phyloP scores from a whole-genome alignment of 2,329 filamentous ascomycete genomes.

The Chlorencoelia australis region DNA sequence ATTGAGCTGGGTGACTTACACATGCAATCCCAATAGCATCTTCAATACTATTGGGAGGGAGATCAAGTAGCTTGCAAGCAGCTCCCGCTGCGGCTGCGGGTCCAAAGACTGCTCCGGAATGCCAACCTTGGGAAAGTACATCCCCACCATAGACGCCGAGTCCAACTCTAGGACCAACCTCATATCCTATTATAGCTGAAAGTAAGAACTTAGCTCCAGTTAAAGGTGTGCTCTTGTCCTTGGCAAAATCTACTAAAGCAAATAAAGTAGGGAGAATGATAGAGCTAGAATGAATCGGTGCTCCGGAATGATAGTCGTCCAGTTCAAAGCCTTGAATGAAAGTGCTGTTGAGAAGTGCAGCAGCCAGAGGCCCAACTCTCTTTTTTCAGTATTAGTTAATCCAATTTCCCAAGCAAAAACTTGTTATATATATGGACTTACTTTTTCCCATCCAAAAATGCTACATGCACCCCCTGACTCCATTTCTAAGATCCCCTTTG shows the following conservation, averaged over 20 bases:
- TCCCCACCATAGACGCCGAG: constrained; percentile 30
- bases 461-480: constrained; percentile 26
- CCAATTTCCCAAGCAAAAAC: neutral
- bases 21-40: constrained; percentile 18
- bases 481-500: constrained; percentile 25
- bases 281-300: constrained; percentile 31
- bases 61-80: constrained; percentile 11
- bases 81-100: constrained; percentile 12
- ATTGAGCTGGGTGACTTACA: no score
- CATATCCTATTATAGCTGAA: constrained; percentile 31
- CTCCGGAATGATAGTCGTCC: constrained; percentile 33
- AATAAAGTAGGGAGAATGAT: constrained; percentile 33
- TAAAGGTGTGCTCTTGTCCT: neutral
- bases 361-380: constrained; percentile 30
- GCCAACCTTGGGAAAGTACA: constrained; percentile 19
- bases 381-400: constrained; percentile 8
- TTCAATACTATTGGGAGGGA: constrained; percentile 13
- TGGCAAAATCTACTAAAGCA: constrained; percentile 21
- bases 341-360: constrained; percentile 33
- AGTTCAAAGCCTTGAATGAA: constrained; percentile 36
- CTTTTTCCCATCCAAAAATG: constrained; percentile 19
- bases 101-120: constrained; percentile 16
- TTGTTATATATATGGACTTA: constrained; percentile 1
- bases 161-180: constrained; percentile 31
- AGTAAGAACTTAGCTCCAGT: constrained; percentile 25